Percentiles rank a stretch among this genome's conserved stretches.
Evolutionary conservation across 2,329 filamentous ascomycete species (phyloP).

Genomic region (Lecanicillium sp.): DNA sequence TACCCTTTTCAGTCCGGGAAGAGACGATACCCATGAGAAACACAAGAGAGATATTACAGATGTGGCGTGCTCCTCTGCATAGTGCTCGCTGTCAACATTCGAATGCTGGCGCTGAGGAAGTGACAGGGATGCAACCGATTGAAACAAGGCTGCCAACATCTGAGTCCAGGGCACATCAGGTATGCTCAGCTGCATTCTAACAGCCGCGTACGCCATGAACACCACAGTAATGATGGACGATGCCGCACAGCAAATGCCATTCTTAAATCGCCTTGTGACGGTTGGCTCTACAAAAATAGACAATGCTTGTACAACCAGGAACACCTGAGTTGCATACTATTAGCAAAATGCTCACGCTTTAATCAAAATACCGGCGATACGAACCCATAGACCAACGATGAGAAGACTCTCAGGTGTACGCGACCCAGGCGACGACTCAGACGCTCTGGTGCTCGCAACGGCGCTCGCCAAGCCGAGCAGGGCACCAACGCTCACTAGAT

Average conservation of each 20-base stretch:
- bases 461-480: too few species aligned
- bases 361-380: too few species aligned
- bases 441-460: too few species aligned
- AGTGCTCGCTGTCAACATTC: slow-evolving; percentile 42
- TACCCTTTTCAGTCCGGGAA: slow-evolving; percentile 33
- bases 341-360: too few species aligned
- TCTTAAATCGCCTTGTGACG: background rate
- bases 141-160: slow-evolving; percentile 19
- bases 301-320: too few species aligned
- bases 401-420: too few species aligned
- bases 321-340: too few species aligned
- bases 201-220: background rate
- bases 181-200: too few species aligned
- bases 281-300: too few species aligned
- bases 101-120: slow-evolving; percentile 57
- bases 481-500: too few species aligned
- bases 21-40: slow-evolving; percentile 48
- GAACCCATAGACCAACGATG: too few species aligned
- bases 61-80: slow-evolving; percentile 51
- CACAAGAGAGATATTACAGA: slow-evolving; percentile 50
- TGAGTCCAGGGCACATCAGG: background rate
- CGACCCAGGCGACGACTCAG: too few species aligned
- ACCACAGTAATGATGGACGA: background rate
- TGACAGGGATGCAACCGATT: slow-evolving; percentile 36
- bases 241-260: background rate